Base-by-base conservation (phyloP, 495 filamentous ascomycete species). In the Penicillium herquei region DNA sequence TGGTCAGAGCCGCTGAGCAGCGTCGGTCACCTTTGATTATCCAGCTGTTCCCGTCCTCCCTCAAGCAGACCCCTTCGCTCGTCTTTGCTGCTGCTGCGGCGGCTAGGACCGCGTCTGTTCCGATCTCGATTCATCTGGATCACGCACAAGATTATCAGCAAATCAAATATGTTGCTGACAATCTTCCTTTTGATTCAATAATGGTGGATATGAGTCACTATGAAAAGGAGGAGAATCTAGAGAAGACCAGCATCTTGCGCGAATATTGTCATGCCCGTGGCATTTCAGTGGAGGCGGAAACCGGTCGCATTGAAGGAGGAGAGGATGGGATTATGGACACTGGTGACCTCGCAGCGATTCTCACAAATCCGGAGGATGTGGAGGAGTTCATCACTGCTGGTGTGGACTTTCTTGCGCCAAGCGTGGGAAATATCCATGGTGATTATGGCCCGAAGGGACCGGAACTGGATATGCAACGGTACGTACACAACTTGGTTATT, bases 341-440 rank as follows among this genome's bases (percentile, higher is more conserved):
- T 12, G 83, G 70, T 2, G 87, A 87, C 52, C 65, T 90, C 10
- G 85, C 85, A 59, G 63, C 56, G 13, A 62, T 89, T 17, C 63
- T 90, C 59, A 91, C 87, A 7, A 88, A 80, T 0, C 78, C 85
- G 3, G 84, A 87, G 57, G 80, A 90, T 61, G 87, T 85, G 11
- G 71, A 82, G 62, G 78, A 86, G 59, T 91, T 90, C 62, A 81
- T 89, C 0, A 71, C 71, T 1, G 85, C 84, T 6, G 88, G 88
- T 0, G 86, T 90, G 46, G 85, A 90, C 63, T 87, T 86, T 74
- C 70, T 90, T 5, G 88, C 87, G 0, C 88, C 88, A 0, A 84
- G 85, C 9, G 89, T 92, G 61, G 87, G 87, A 11, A 91, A 90
- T 65, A 80, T 92, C n/a, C 87, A 91, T 64, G 88, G 88, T 7